phyloP scores from a whole-genome alignment of 1,284 basidiomycete species.

The Cyathus olla region DNA sequence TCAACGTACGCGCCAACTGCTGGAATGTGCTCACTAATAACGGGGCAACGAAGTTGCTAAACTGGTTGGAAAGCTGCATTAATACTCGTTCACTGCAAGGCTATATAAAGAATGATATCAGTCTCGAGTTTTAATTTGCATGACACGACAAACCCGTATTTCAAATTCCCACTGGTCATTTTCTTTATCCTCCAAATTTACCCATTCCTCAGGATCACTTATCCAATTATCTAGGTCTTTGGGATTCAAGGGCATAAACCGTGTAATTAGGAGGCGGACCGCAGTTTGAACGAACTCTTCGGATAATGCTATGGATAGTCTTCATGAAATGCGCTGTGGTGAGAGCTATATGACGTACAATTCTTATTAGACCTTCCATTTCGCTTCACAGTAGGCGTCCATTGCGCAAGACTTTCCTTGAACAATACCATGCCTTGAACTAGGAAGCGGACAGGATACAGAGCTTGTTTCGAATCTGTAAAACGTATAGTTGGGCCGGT shows the following conservation, averaged over 20 bases:
- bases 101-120: constrained; percentile 48
- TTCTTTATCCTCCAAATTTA: constrained; percentile 86
- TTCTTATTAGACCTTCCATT: constrained; percentile 69
- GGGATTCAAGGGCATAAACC: constrained; percentile 86
- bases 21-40: constrained; percentile 62
- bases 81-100: constrained; percentile 91
- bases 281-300: constrained; percentile 83
- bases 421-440: constrained; percentile 91
- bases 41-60: constrained; percentile 79
- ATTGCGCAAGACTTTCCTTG: constrained; percentile 84
- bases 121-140: not conserved
- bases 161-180: constrained; percentile 92
- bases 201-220: constrained; percentile 91
- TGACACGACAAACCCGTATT: constrained; percentile 70
- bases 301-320: constrained; percentile 70
- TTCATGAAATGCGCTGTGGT: not conserved
- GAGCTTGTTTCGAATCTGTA: constrained; percentile 63
- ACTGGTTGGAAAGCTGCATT: constrained; percentile 83
- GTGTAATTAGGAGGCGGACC: constrained; percentile 81
- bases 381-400: constrained; percentile 68
- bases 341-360: constrained; percentile 49
- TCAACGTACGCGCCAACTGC: constrained; percentile 45
- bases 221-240: constrained; percentile 85
- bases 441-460: constrained; percentile 83
- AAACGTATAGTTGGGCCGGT: not conserved